These are phyloP conservation scores for Penicillium paxilli DNA, from an alignment of 495 filamentous ascomycete genomes.

Conservation along the genomic window DNA sequence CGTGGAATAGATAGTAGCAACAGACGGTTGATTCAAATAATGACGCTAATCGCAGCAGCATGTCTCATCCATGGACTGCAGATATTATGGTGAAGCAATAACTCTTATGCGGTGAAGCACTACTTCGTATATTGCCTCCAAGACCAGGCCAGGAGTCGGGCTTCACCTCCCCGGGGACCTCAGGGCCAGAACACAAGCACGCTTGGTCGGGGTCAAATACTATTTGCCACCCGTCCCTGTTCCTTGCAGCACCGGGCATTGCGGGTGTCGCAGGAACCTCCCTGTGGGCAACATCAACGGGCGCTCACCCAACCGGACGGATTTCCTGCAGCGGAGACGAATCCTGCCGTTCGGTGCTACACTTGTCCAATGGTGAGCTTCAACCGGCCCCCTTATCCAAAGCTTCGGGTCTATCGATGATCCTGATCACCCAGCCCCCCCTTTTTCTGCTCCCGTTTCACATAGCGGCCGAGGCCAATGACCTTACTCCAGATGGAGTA, in stretches of 20 bases:
- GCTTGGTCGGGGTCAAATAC: neutral
- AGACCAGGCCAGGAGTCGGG: neutral
- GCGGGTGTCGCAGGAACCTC: constrained; percentile 17
- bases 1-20: no score
- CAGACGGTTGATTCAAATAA: no score
- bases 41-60: no score
- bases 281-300: constrained; percentile 15
- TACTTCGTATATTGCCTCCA: no score
- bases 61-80: no score
- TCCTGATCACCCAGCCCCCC: constrained; percentile 14
- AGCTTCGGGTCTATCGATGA: constrained; percentile 14
- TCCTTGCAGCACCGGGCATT: constrained; percentile 23
- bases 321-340: constrained; percentile 15
- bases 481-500: neutral
- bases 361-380: constrained; percentile 9
- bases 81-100: no score
- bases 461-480: constrained; percentile 1
- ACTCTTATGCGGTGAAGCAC: neutral
- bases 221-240: constrained; percentile 20
- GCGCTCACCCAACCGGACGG: constrained; percentile 17
- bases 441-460: constrained; percentile 10
- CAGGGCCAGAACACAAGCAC: neutral
- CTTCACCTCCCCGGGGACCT: neutral
- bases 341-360: constrained; percentile 21
- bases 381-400: constrained; percentile 8